Evolutionary conservation across 2,329 filamentous ascomycete genomes (phyloP).

Genomic region (Alternaria postmessia): DNA sequence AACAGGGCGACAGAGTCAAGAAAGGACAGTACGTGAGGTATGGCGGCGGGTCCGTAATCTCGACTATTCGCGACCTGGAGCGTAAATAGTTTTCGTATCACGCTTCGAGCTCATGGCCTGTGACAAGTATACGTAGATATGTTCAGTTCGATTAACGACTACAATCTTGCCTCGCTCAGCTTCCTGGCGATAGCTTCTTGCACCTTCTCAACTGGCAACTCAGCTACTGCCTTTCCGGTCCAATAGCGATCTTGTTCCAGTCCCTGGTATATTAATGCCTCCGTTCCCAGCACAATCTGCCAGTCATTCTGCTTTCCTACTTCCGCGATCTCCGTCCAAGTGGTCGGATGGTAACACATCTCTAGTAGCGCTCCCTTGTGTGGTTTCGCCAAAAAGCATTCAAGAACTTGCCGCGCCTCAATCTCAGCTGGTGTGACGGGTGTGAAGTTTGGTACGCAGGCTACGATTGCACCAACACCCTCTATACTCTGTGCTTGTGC

Average conservation of each 20-base stretch:
- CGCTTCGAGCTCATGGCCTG: neutral
- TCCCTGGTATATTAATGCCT: slow-evolving; percentile 80
- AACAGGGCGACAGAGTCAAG: slow-evolving; percentile 71
- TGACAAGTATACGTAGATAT: neutral
- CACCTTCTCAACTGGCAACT: slow-evolving; percentile 68
- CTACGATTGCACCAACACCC: slow-evolving; percentile 72
- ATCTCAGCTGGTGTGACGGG: slow-evolving; percentile 71
- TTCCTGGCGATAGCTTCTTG: slow-evolving; percentile 61
- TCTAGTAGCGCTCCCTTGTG: slow-evolving; percentile 75
- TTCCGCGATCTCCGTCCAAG: slow-evolving; percentile 69
- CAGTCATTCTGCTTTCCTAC: slow-evolving; percentile 70
- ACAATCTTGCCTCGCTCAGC: slow-evolving; percentile 37
- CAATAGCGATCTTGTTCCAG: slow-evolving; percentile 71
- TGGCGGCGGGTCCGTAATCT: slow-evolving; percentile 73
- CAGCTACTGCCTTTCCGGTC: slow-evolving; percentile 67
- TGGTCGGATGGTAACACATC: slow-evolving; percentile 83
- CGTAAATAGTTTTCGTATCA: slow-evolving; percentile 17
- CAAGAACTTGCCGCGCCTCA: slow-evolving; percentile 64
- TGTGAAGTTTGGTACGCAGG: slow-evolving; percentile 79
- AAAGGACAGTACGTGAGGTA: slow-evolving; percentile 74
- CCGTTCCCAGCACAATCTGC: slow-evolving; percentile 78
- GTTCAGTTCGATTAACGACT: slow-evolving; percentile 8
- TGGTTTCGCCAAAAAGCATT: slow-evolving; percentile 58
- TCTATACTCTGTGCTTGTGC: slow-evolving; percentile 67
- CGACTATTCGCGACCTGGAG: slow-evolving; percentile 72